Percentiles rank a stretch among this genome's conserved stretches.
Evolutionary conservation across 164 flowering plant genomes (phyloP).

Genomic region (Magnolia officinalis): DNA sequence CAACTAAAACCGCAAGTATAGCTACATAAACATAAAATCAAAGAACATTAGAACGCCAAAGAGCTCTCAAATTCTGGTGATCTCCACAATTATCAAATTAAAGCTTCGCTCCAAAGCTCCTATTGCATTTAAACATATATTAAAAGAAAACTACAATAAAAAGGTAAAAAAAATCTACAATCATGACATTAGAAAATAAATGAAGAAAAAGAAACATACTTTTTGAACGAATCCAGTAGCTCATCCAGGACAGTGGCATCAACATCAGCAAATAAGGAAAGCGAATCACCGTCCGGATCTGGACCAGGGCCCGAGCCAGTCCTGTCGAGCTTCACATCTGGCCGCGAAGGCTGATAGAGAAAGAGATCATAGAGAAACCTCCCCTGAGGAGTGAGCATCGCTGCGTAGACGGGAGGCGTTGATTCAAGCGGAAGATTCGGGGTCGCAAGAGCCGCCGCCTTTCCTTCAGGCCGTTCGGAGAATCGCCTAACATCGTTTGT

Average conservation of each 20-base stretch:
- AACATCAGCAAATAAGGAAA: constrained; percentile 64
- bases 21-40: not conserved
- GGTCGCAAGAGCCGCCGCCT: constrained; percentile 35
- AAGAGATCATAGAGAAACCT: constrained; percentile 83
- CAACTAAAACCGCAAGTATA: not conserved
- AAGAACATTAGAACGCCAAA: not conserved
- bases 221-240: constrained; percentile 56
- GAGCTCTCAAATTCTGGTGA: not conserved
- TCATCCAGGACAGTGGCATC: constrained; percentile 71
- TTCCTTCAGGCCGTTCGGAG: constrained; percentile 32
- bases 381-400: constrained; percentile 86
- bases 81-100: not conserved
- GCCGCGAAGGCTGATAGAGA: constrained; percentile 48
- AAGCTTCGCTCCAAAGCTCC: not conserved
- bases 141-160: not conserved
- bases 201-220: constrained; percentile 34
- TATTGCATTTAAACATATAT: not conserved
- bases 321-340: constrained; percentile 56
- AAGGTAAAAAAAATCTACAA: not conserved
- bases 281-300: constrained; percentile 29
- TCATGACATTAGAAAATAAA: not conserved
- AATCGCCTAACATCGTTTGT: constrained; percentile 75
- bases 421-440: constrained; percentile 47
- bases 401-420: constrained; percentile 64
- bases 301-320: constrained; percentile 74